Percentiles rank a stretch among this genome's conserved stretches.
phyloP scores from a whole-genome alignment of 805 yeast genomes.

The Barnettozyma populi region DNA sequence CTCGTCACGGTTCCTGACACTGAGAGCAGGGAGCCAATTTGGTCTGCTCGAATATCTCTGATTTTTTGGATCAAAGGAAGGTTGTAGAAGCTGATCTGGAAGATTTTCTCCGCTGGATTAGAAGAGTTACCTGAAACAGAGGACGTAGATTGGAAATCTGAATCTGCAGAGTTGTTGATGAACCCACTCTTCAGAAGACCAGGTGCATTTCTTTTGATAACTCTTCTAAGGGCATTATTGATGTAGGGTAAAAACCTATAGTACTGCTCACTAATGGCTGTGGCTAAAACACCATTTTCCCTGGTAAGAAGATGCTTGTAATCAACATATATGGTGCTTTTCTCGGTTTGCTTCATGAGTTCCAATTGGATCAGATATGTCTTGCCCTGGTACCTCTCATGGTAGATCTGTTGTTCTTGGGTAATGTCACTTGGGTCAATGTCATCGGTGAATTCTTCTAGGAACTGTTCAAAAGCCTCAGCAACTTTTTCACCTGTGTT shows the following conservation, averaged over 20 bases:
- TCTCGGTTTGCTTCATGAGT: conserved; percentile 71
- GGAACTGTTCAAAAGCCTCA: conserved; percentile 81
- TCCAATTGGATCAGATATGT: conserved; percentile 76
- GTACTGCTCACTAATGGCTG: conserved; percentile 86
- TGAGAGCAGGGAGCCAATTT: conserved; percentile 76
- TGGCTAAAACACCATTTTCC: conserved; percentile 83
- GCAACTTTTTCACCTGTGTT: conserved; percentile 91
- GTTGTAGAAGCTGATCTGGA: conserved; percentile 85
- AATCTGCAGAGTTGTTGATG: conserved; percentile 24
- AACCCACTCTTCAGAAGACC: conserved; percentile 47
- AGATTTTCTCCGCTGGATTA: conserved; percentile 56
- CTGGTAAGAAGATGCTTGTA: conserved; percentile 68
- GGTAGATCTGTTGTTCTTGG: conserved; percentile 27
- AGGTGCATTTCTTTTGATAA: conserved; percentile 74
- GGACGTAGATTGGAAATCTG: conserved; percentile 33
- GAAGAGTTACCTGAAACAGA: conserved; percentile 34
- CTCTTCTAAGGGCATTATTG: conserved; percentile 63
- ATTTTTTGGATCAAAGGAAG: conserved; percentile 78
- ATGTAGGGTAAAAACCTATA: conserved; percentile 88
- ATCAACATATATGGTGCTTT: conserved; percentile 77
- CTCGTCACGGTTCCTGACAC: conserved; percentile 95
- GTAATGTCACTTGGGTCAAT: conserved; percentile 27
- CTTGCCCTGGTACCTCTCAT: conserved; percentile 43
- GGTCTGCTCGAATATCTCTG: conserved; percentile 85
- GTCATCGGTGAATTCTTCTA: conserved; percentile 54